These are phyloP conservation scores for Starmerella vitae DNA, from an alignment of 805 yeast species.

Conservation along the genomic window DNA sequence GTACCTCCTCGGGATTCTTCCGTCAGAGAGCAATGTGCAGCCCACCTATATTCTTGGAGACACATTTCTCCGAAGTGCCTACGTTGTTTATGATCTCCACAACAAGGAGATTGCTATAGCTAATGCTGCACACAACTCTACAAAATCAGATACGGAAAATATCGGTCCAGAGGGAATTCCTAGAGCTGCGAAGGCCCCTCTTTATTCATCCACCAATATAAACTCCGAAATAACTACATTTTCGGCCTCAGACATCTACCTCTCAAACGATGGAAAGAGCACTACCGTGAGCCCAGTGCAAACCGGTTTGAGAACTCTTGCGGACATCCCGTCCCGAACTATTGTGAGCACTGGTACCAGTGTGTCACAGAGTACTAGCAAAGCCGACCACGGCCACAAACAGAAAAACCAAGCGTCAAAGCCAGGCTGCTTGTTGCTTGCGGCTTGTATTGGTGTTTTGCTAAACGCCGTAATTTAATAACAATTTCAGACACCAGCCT, in stretches of 20 bases:
- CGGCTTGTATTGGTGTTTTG: too few species aligned
- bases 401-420: neutral
- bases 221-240: neutral
- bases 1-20: constrained; percentile 2
- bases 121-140: constrained; percentile 28
- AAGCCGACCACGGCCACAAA: neutral
- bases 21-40: neutral
- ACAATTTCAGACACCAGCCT: constrained; percentile 41
- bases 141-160: constrained; percentile 15
- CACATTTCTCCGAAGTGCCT: constrained; percentile 41
- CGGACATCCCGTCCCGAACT: neutral
- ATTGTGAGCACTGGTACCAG: neutral
- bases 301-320: neutral
- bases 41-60: constrained; percentile 39
- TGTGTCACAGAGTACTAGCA: neutral
- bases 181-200: constrained; percentile 17
- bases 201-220: constrained; percentile 1
- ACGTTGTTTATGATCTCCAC: constrained; percentile 50
- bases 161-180: constrained; percentile 15
- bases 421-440: too few species aligned
- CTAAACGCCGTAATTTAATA: too few species aligned
- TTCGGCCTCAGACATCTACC: neutral
- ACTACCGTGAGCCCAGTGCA: neutral
- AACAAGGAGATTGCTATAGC: constrained; percentile 43
- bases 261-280: neutral